phyloP scores from a whole-genome alignment of 2,329 filamentous ascomycete species.

The Verticillium albo-atrum region DNA sequence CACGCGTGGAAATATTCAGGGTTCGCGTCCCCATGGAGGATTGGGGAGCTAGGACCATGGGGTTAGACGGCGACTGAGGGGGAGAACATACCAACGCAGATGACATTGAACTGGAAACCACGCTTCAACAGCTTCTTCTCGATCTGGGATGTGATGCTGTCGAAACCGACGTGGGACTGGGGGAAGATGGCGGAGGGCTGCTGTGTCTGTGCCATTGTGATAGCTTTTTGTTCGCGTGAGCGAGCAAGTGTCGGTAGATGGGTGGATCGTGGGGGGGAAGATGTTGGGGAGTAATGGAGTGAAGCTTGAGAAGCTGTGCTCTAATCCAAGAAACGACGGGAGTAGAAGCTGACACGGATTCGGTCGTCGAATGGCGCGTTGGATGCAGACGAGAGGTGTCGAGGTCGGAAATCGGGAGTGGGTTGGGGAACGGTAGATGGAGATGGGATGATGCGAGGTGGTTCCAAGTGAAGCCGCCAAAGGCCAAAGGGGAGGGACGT shows the following conservation, averaged over 20 bases:
- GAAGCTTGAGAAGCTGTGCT: constrained; percentile 14
- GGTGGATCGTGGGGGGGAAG: constrained; percentile 21
- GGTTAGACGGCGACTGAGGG: not conserved
- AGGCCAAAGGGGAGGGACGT: constrained; percentile 8
- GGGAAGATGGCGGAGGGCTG: constrained; percentile 76
- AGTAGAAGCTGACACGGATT: not conserved
- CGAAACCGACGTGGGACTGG: constrained; percentile 98
- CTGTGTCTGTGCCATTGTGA: constrained; percentile 49
- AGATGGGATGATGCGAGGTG: constrained; percentile 5
- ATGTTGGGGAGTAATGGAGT: constrained; percentile 22
- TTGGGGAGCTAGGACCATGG: not conserved
- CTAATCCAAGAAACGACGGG: constrained; percentile 7
- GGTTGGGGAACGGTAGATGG: constrained; percentile 1
- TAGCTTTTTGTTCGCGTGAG: constrained; percentile 19
- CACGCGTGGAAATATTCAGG: not conserved
- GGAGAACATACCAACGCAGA: constrained; percentile 83
- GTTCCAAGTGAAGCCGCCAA: constrained; percentile 9
- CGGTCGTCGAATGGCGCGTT: not conserved
- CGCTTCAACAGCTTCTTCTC: constrained; percentile 99
- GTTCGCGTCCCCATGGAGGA: not conserved
- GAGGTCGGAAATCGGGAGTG: constrained; percentile 6
- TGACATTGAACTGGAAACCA: constrained; percentile 99
- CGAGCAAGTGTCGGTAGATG: constrained; percentile 13
- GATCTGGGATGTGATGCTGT: constrained; percentile 99
- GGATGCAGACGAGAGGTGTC: constrained; percentile 5